Evolutionary conservation across 1,284 basidiomycete genomes (phyloP), one percentile per base, ranked within the genome.

Genomic region (Rhodotorula sp.): DNA sequence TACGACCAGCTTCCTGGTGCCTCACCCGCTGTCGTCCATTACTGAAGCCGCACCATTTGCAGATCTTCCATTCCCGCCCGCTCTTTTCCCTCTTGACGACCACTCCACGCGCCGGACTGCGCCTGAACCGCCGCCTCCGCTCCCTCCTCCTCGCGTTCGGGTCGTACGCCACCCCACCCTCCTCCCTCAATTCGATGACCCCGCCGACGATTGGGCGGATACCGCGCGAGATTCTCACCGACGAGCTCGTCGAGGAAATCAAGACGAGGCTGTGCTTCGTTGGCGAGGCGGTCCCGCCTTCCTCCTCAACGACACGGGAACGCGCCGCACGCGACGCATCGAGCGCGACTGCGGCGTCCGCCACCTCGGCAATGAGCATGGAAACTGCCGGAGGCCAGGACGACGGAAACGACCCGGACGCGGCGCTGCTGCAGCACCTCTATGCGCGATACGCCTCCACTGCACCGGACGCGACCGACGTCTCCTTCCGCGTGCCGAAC

Each of bases 21-120:
- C 17, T 22, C 7, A 10, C 9, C 27, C 54, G 22, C 37, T 44
- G 2, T 57, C 27, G 22, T 9, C 25, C 10, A 9, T 50, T 13
- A 25, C 32, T 64, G n/a, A 32, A 48, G 9, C 50, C 66, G 39
- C 25, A 10, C 12, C 22, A 21, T 34, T 2, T 7, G 32, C 77
- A 97, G 94, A 92, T 97, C 76, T 95, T 90, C 79, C 88, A 91
- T 58, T 89, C 92, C 19, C 85, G 95, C 44, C 94, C 94, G 0
- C 83, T 97, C 56, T 94, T 88, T 80, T 87, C 91, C 41, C 87
- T 90, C 64, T 84, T 96, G 19, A 86, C 86, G 72, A 90, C 91
- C 4, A 94, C 92, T 1, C 91, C 93, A 15, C 83, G 92, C 17
- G 94, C 92, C 5, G 92, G 94, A 12, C 82, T 86, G 8, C 85